phyloP scores from a whole-genome alignment of 2,329 filamentous ascomycete species.

The Cyphellophora europaea region DNA sequence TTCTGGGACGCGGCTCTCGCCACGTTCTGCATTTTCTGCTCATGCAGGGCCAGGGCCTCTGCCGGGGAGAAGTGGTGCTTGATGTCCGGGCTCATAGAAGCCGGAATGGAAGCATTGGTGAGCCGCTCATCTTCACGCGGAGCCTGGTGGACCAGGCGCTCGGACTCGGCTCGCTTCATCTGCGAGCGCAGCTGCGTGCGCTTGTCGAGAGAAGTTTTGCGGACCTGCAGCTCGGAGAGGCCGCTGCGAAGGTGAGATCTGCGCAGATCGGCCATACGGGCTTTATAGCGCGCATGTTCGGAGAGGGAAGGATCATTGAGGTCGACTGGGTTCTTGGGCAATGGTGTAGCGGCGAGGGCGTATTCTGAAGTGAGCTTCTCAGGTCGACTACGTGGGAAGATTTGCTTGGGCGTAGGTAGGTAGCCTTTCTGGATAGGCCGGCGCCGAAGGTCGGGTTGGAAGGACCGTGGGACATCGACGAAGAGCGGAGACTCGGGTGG shows the following conservation, averaged over 20 bases:
- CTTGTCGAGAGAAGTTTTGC: constrained; percentile 44
- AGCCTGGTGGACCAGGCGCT: constrained; percentile 49
- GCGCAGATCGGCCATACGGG: constrained; percentile 60
- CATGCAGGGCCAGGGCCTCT: constrained; percentile 29
- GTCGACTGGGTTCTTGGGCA: constrained; percentile 29
- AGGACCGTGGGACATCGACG: constrained; percentile 70
- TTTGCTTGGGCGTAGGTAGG: constrained; percentile 70
- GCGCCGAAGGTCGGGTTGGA: constrained; percentile 25
- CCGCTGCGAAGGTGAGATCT: constrained; percentile 64
- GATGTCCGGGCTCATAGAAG: constrained; percentile 40
- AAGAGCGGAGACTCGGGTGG: constrained; percentile 82
- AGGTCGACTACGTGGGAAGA: constrained; percentile 57
- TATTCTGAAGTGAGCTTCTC: constrained; percentile 48
- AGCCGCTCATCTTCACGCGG: constrained; percentile 68
- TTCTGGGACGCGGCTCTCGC: constrained; percentile 40
- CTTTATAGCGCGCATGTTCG: constrained; percentile 49
- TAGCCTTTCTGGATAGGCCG: constrained; percentile 54
- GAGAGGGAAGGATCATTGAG: constrained; percentile 25
- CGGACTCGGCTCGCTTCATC: constrained; percentile 40
- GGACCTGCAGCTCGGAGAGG: constrained; percentile 57
- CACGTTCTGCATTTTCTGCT: constrained; percentile 24
- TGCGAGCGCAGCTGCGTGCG: constrained; percentile 32
- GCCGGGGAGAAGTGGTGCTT: constrained; percentile 10
- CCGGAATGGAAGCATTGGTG: constrained; percentile 58
- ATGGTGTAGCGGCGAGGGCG: constrained; percentile 49